These are phyloP conservation scores for Plectosphaerella cucumerina DNA, from an alignment of 2,329 filamentous ascomycete species.

Conservation along the genomic window DNA sequence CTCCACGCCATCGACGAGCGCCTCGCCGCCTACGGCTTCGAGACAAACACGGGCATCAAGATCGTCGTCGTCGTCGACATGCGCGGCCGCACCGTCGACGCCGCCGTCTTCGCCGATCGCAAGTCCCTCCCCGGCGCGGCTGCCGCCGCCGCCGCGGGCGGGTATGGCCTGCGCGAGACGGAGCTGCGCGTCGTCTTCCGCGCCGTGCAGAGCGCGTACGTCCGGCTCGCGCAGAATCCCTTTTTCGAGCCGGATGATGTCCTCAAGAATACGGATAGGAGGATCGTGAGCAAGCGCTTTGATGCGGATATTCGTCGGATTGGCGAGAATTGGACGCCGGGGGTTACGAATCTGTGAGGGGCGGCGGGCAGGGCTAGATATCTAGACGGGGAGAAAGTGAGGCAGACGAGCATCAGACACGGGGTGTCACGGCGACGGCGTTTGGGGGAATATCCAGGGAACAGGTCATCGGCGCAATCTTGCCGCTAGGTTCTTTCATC, in stretches of 20 bases:
- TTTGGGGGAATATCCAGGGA: background rate
- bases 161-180: slow-evolving; percentile 72
- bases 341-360: slow-evolving; percentile 54
- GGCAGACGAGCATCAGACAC: slow-evolving; percentile 3
- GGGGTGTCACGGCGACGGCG: slow-evolving; percentile 7
- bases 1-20: slow-evolving; percentile 92
- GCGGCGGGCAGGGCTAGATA: too few relatives aligned
- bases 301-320: slow-evolving; percentile 79
- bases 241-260: slow-evolving; percentile 87
- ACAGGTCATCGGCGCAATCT: background rate
- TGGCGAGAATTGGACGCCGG: slow-evolving; percentile 79
- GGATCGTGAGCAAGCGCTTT: slow-evolving; percentile 80
- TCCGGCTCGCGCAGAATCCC: slow-evolving; percentile 83
- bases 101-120: slow-evolving; percentile 5
- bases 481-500: background rate
- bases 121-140: background rate
- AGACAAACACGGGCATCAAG: slow-evolving; percentile 92
- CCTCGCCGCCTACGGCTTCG: slow-evolving; percentile 88
- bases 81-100: slow-evolving; percentile 60
- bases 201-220: slow-evolving; percentile 89
- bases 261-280: slow-evolving; percentile 50
- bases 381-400: slow-evolving; percentile 3
- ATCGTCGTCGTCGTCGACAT: slow-evolving; percentile 90
- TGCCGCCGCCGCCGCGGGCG: slow-evolving; percentile 25
- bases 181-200: slow-evolving; percentile 88